These are phyloP conservation scores for Jatropha curcas DNA, from an alignment of 345 rosid genomes.

Conservation along the genomic window DNA sequence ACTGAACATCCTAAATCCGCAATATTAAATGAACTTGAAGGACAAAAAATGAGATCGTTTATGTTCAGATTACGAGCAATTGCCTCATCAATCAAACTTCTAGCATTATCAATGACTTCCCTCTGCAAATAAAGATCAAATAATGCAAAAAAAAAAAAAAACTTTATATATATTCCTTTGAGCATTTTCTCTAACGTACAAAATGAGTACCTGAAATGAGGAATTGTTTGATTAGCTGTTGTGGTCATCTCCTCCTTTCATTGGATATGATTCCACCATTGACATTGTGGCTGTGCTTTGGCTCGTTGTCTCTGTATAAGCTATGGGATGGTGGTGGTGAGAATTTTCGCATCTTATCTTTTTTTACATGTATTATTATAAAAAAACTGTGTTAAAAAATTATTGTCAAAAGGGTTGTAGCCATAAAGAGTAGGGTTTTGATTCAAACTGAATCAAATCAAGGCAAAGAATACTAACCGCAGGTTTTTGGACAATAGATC, in stretches of 20 bases:
- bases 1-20: conserved; percentile 18
- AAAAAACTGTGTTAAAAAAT: too few relatives aligned
- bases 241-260: conserved; percentile 24
- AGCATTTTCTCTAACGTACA: not conserved
- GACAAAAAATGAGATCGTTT: not conserved
- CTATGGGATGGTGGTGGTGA: too few relatives aligned
- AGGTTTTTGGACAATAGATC: too few relatives aligned
- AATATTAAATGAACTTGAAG: conserved; percentile 17
- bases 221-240: conserved; percentile 29
- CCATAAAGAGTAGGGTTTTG: too few relatives aligned
- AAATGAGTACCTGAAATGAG: conserved; percentile 16
- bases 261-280: conserved; percentile 10
- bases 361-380: too few relatives aligned
- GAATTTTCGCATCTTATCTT: too few relatives aligned
- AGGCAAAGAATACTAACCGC: too few relatives aligned
- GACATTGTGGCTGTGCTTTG: not conserved
- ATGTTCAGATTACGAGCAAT: conserved; percentile 24
- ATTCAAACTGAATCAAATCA: too few relatives aligned
- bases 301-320: too few relatives aligned
- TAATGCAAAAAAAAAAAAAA: too few relatives aligned
- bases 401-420: too few relatives aligned
- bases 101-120: not conserved
- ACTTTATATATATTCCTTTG: not conserved
- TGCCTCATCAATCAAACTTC: not conserved
- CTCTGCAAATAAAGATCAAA: not conserved